Base-by-base conservation (phyloP, 495 filamentous ascomycete genomes). In the Lasiosphaeriaceae sp. region DNA sequence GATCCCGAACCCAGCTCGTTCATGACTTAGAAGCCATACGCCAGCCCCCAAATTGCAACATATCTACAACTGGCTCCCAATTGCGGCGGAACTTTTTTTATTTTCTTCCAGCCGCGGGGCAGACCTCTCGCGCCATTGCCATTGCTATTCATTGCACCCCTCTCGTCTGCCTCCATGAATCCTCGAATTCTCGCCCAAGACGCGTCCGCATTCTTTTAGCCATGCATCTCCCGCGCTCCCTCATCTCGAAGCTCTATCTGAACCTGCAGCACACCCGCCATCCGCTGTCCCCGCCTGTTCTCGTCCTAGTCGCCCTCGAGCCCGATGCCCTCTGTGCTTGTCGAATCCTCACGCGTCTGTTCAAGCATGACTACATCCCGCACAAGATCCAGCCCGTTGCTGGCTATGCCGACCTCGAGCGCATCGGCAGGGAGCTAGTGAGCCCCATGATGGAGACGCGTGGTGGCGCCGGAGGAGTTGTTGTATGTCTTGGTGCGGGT, bases 281-380 rank as follows among this genome's bases (percentile, higher is more conserved):
- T 68, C 83, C 90, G 8, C 83, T 91, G 22, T 92, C 90, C 3
- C 88, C 92, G 39, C 90, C 90, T 3, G 89, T 97, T 58, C 80
- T 97, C n/a, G 84, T 98, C 54, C 86, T 98, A 48, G 91, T 90
- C 57, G 89, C 92, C 29, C 87, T 97, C 66, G 94, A 96, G 69
- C 90, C 93, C 46, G 94, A 98, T 77, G 89, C 93, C 50, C 85
- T 98, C 35, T 97, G 94, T 74, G 95, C 92, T 50, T 92, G 90
- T 65, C 91, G 92, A 50, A 97, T 98, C 53, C 83, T 98, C 16
- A 94, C 94, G 1, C 81, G 85, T 14, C 81, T 97, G 17, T 79
- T 98, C 50, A 96, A 93, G 77, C 88, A 90, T 77, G 94, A 98
- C 78, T 97, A 93, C 68, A 95, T 98, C 61, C 87, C 87, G n/a